Evolutionary conservation across 2,329 filamentous ascomycete species (phyloP).

Genomic region (Aureobasidium leucospermi): DNA sequence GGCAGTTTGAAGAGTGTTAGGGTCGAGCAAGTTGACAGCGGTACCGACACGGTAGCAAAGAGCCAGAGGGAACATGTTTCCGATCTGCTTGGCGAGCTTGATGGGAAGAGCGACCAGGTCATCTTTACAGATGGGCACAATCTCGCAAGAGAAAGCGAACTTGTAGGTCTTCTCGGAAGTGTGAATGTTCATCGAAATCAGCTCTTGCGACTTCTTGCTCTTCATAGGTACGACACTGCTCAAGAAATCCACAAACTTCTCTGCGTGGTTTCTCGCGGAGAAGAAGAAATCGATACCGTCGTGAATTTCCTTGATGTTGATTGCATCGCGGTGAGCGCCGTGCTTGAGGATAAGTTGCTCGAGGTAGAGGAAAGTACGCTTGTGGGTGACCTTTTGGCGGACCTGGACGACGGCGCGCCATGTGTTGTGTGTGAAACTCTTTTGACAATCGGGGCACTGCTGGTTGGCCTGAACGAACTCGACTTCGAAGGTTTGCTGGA

Average conservation of each 20-base stretch:
- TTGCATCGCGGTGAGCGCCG: constrained; percentile 80
- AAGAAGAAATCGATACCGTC: constrained; percentile 97
- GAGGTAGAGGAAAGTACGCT: constrained; percentile 74
- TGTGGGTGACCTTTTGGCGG: constrained; percentile 93
- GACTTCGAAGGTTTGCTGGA: constrained; percentile 95
- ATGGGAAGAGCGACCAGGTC: constrained; percentile 91
- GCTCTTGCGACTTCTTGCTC: constrained; percentile 78
- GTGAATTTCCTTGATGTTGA: constrained; percentile 96
- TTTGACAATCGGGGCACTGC: constrained; percentile 90
- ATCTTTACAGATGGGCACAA: constrained; percentile 95
- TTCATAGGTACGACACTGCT: constrained; percentile 72
- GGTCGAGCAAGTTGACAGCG: constrained; percentile 81
- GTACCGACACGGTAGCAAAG: constrained; percentile 87
- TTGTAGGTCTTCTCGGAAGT: constrained; percentile 90
- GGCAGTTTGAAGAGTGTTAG: constrained; percentile 81
- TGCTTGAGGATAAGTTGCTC: constrained; percentile 97
- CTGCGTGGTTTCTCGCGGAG: constrained; percentile 78
- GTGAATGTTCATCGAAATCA: constrained; percentile 90
- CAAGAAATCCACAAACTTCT: constrained; percentile 87
- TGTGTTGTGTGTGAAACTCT: constrained; percentile 93
- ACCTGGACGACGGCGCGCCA: constrained; percentile 94
- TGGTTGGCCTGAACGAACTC: constrained; percentile 85
- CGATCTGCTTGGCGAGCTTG: constrained; percentile 75
- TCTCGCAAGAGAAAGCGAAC: constrained; percentile 80
- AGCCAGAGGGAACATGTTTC: constrained; percentile 80